These are phyloP conservation scores for Venturia oleaginea DNA, from an alignment of 2,329 filamentous ascomycete species.

Conservation along the genomic window DNA sequence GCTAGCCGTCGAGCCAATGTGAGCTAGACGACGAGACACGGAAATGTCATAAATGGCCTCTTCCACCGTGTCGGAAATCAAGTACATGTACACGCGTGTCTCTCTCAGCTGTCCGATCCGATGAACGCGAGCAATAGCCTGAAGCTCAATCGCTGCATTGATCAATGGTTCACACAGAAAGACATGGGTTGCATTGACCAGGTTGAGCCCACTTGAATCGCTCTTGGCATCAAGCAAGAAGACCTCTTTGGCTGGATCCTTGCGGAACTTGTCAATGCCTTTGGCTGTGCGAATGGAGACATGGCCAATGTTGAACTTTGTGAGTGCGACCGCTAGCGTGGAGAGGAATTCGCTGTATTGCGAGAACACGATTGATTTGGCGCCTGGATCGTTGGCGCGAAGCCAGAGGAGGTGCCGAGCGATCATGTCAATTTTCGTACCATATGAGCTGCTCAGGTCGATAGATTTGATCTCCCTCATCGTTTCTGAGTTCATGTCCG, in stretches of 20 bases:
- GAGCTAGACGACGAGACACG: conserved; percentile 65
- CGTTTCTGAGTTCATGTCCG: conserved; percentile 60
- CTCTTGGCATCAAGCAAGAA: conserved; percentile 85
- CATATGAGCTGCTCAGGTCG: conserved; percentile 63
- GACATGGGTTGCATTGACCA: conserved; percentile 88
- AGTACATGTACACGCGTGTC: conserved; percentile 92
- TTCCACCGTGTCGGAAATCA: conserved; percentile 85
- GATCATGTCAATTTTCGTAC: conserved; percentile 76
- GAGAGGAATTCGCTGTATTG: conserved; percentile 77
- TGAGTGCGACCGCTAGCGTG: conserved; percentile 63
- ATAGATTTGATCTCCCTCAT: conserved; percentile 75
- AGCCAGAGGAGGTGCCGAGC: conserved; percentile 70
- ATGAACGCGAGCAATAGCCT: conserved; percentile 90
- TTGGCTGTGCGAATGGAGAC: conserved; percentile 58
- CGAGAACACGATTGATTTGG: conserved; percentile 90
- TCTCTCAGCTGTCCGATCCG: conserved; percentile 81
- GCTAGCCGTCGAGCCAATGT: conserved; percentile 48
- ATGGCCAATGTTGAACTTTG: conserved; percentile 61
- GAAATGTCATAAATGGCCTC: conserved; percentile 85
- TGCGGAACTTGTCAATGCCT: conserved; percentile 68
- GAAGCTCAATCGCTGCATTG: conserved; percentile 87
- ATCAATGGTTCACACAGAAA: conserved; percentile 91
- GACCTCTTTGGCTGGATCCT: conserved; percentile 64
- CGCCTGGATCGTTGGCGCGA: conserved; percentile 70
- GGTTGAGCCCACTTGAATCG: conserved; percentile 79